Percentiles rank a stretch among this genome's conserved stretches.
These are phyloP conservation scores for Ramaria sp. DNA, from an alignment of 768 basidiomycete genomes.

Conservation along the genomic window DNA sequence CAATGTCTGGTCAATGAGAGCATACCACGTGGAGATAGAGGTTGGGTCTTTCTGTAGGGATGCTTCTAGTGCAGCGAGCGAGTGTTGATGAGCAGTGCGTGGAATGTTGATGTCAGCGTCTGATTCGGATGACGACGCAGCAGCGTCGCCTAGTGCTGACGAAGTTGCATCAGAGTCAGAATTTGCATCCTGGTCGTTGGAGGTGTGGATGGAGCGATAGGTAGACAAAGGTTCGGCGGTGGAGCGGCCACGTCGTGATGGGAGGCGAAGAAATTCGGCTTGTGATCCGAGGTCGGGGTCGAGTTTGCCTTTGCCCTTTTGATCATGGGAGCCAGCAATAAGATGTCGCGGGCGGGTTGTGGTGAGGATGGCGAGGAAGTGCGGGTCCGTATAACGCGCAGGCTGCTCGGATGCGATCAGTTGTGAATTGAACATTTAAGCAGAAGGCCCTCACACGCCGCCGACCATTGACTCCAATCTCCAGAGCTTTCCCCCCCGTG, in stretches of 20 bases:
- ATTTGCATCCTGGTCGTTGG: slow-evolving; percentile 5
- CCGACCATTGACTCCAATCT: slow-evolving; percentile 35
- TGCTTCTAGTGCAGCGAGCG: slow-evolving; percentile 48
- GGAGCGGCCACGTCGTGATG: slow-evolving; percentile 26
- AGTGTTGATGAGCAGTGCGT: slow-evolving; percentile 40
- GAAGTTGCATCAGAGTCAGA: slow-evolving; percentile 23
- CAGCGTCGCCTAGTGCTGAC: slow-evolving; percentile 17
- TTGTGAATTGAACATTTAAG: slow-evolving; percentile 7
- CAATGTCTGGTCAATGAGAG: slow-evolving; percentile 51
- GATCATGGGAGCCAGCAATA: slow-evolving; percentile 14
- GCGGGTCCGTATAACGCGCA: slow-evolving; percentile 48
- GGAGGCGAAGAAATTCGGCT: slow-evolving; percentile 50
- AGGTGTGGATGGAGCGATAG: slow-evolving; percentile 39
- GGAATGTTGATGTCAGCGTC: slow-evolving; percentile 12
- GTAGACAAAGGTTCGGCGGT: slow-evolving; percentile 22
- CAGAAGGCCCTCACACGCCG: slow-evolving; percentile 29
- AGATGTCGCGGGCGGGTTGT: slow-evolving; percentile 42
- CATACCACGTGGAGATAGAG: slow-evolving; percentile 49
- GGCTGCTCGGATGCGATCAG: slow-evolving; percentile 20
- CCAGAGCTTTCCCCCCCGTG: slow-evolving; percentile 37
- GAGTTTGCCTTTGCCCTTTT: background rate
- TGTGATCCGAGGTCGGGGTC: slow-evolving; percentile 22
- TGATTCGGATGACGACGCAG: slow-evolving; percentile 27
- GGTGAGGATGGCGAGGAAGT: slow-evolving; percentile 41
- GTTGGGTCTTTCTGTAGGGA: slow-evolving; percentile 39